These are phyloP conservation scores for Ambrosia hybrid DNA, from an alignment of 140 eudicot genomes.

Conservation along the genomic window DNA sequence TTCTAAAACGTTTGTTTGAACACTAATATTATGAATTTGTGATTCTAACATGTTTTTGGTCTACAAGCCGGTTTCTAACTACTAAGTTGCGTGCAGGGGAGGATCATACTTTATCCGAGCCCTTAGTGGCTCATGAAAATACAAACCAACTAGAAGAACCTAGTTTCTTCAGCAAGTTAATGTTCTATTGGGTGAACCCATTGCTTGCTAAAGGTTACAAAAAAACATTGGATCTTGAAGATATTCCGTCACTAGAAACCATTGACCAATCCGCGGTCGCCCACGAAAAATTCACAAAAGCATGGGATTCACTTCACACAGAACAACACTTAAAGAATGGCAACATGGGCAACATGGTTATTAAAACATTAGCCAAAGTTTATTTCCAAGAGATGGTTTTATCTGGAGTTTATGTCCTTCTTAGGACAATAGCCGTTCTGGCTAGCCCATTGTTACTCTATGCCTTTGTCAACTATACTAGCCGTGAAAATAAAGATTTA, in stretches of 20 bases:
- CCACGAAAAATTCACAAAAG: conserved; percentile 44
- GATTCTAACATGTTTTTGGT: too few species aligned
- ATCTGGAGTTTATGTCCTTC: conserved; percentile 43
- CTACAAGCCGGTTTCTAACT: too few species aligned
- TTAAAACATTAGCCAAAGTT: conserved; percentile 45
- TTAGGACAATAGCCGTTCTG: conserved; percentile 40
- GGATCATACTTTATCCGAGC: conserved; percentile 30
- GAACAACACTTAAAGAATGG: conserved; percentile 27
- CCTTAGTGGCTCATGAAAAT: conserved; percentile 40
- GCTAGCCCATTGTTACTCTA: conserved; percentile 51
- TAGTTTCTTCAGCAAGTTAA: conserved; percentile 41
- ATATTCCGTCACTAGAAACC: conserved; percentile 51
- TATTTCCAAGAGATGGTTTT: conserved; percentile 51
- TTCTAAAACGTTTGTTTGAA: too few species aligned
- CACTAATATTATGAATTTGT: too few species aligned
- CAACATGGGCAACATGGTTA: conserved; percentile 46
- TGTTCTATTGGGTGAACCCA: conserved; percentile 70
- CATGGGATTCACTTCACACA: conserved; percentile 43
- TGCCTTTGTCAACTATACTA: conserved; percentile 55
- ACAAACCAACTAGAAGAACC: conserved; percentile 36
- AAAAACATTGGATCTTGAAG: conserved; percentile 51
- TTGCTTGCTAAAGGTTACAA: conserved; percentile 52
- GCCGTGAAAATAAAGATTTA: conserved; percentile 27
- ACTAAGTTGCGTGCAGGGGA: too few species aligned
- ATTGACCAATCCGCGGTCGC: conserved; percentile 64